These are phyloP conservation scores for Malassezia brasiliensis DNA, from an alignment of 1,284 basidiomycete genomes.

Conservation along the genomic window DNA sequence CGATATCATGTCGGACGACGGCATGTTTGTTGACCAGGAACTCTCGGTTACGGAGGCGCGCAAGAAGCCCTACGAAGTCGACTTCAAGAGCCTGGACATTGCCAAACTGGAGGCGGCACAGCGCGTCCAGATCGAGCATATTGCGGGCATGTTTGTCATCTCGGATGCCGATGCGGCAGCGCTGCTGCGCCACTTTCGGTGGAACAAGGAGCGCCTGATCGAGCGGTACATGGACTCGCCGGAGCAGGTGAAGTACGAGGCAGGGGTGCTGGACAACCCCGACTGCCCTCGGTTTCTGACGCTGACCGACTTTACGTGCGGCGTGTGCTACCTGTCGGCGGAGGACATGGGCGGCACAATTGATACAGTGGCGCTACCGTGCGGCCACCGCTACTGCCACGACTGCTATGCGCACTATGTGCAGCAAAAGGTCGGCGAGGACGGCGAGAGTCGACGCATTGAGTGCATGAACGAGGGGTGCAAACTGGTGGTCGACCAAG, in stretches of 20 bases:
- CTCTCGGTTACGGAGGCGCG: constrained; percentile 18
- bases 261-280: constrained; percentile 37
- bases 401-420: constrained; percentile 81
- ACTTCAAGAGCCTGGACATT: constrained; percentile 32
- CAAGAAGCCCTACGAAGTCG: constrained; percentile 38
- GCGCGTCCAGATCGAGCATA: constrained; percentile 39
- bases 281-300: constrained; percentile 16
- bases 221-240: constrained; percentile 47
- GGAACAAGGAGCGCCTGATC: constrained; percentile 88
- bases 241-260: constrained; percentile 37
- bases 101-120: constrained; percentile 31
- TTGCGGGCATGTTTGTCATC: constrained; percentile 49
- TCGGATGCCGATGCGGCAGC: constrained; percentile 57
- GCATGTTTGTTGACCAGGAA: constrained; percentile 3
- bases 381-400: constrained; percentile 43
- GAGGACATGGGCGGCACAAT: constrained; percentile 33
- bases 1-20: constrained; percentile 11
- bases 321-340: constrained; percentile 36
- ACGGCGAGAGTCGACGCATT: constrained; percentile 70
- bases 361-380: constrained; percentile 37
- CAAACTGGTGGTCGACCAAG: constrained; percentile 57
- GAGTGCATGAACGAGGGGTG: constrained; percentile 92
- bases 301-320: constrained; percentile 35
- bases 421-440: constrained; percentile 73
- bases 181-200: constrained; percentile 72